Evolutionary conservation across 2,329 filamentous ascomycete genomes (phyloP).

Genomic region (Fusarium sp.): DNA sequence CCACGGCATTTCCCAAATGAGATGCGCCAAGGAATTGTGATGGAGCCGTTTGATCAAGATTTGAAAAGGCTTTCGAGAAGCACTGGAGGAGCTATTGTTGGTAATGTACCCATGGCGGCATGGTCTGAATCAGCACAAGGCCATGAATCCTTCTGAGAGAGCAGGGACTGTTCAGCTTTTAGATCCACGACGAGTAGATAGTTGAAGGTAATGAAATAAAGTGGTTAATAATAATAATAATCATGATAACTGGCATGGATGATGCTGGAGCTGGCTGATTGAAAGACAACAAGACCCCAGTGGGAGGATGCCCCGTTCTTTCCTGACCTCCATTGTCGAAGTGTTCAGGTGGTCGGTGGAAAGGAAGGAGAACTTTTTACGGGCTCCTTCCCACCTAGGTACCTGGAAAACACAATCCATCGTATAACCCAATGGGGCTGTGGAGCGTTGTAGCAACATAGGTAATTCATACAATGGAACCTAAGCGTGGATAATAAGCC

Average conservation of each 20-base stretch:
- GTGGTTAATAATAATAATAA: slow-evolving; percentile 12
- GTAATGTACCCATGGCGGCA: not conserved
- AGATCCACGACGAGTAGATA: slow-evolving; percentile 2
- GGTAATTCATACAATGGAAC: too few relatives aligned
- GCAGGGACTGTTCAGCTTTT: not conserved
- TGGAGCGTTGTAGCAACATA: too few relatives aligned
- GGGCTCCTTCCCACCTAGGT: too few relatives aligned
- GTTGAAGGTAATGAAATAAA: slow-evolving; percentile 15
- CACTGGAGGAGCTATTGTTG: not conserved
- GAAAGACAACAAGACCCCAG: slow-evolving; percentile 31
- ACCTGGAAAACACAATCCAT: too few relatives aligned
- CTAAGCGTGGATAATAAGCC: too few relatives aligned
- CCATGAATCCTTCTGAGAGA: not conserved
- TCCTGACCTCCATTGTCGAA: too few relatives aligned
- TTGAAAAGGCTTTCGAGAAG: slow-evolving; percentile 9
- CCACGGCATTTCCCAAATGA: slow-evolving; percentile 6
- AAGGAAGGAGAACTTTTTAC: too few relatives aligned
- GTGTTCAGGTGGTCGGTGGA: too few relatives aligned
- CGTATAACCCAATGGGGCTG: too few relatives aligned
- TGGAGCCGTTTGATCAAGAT: slow-evolving; percentile 2
- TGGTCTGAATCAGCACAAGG: not conserved
- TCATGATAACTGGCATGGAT: slow-evolving; percentile 6
- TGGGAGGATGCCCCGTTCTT: slow-evolving; percentile 28
- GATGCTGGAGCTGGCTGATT: not conserved
- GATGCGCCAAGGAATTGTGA: slow-evolving; percentile 9